Conservation (phyloP, 768 basidiomycete genomes). For the Suillus tomentosus region DNA sequence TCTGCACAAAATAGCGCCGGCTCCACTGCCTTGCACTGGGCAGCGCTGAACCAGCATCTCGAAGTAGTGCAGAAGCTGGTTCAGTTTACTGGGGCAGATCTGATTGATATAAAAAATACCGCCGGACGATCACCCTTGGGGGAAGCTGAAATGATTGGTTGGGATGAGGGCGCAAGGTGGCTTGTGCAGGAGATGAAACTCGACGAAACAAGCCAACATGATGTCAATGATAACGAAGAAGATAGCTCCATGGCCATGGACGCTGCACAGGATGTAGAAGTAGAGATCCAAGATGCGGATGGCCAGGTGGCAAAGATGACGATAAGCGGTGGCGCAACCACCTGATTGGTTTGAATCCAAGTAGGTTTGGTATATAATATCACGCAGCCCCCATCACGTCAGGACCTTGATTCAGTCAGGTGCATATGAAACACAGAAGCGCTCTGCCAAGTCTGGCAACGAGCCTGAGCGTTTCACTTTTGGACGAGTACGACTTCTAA, state of each 20-base stretch:
- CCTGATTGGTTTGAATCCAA: not conserved
- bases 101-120: constrained; percentile 76
- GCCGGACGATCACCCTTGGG: constrained; percentile 77
- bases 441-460: no score
- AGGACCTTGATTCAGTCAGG: not conserved
- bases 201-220: constrained; percentile 44
- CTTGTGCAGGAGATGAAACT: constrained; percentile 81
- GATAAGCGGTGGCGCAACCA: constrained; percentile 27
- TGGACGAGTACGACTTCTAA: not conserved
- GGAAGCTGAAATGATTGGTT: constrained; percentile 77
- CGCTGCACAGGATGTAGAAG: constrained; percentile 51
- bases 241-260: constrained; percentile 34
- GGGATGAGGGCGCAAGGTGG: constrained; percentile 86
- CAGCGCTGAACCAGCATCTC: constrained; percentile 81
- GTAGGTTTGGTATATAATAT: no score
- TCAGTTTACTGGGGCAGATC: constrained; percentile 45
- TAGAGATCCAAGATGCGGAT: constrained; percentile 73
- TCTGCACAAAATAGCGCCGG: constrained; percentile 65
- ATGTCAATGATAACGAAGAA: constrained; percentile 37
- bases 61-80: constrained; percentile 60
- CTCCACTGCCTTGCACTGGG: constrained; percentile 93
- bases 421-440: not conserved
- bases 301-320: constrained; percentile 69
- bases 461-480: not conserved
- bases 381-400: not conserved